Evolutionary conservation across 306 rosid species (phyloP).

Genomic region (Dalbergia oliveri): DNA sequence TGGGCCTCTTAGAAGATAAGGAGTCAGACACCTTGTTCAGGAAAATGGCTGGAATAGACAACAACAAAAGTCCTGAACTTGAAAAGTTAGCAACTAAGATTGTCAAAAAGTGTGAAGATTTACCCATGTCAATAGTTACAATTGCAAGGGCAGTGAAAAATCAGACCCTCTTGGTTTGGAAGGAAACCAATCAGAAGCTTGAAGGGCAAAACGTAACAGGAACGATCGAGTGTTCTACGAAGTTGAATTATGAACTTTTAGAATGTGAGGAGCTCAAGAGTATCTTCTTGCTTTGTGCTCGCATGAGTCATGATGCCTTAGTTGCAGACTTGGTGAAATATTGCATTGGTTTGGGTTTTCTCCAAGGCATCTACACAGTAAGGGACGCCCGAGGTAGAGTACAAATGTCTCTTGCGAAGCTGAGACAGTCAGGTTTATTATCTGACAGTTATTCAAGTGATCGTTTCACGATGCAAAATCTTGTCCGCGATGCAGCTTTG

Average conservation of each 20-base stretch:
- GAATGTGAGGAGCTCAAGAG: slow-evolving; percentile 34
- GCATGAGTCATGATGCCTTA: background rate
- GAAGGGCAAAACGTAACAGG: background rate
- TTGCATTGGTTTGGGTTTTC: slow-evolving; percentile 42
- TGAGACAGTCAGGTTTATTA: slow-evolving; percentile 32
- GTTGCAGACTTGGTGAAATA: slow-evolving; percentile 29
- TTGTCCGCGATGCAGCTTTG: background rate
- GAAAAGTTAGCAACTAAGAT: slow-evolving; percentile 1
- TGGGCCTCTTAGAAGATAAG: background rate
- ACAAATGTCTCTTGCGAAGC: background rate
- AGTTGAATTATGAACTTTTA: slow-evolving; percentile 44
- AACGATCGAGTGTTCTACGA: slow-evolving; percentile 11
- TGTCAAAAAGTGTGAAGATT: background rate
- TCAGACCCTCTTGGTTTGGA: background rate
- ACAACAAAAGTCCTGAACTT: background rate
- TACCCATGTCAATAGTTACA: slow-evolving; percentile 37
- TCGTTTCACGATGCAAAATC: slow-evolving; percentile 39
- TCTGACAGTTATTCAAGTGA: slow-evolving; percentile 26
- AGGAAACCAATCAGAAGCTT: background rate
- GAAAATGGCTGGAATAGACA: background rate
- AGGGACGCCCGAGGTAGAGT: slow-evolving; percentile 13
- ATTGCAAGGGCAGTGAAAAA: slow-evolving; percentile 16
- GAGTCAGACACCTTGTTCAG: slow-evolving; percentile 17
- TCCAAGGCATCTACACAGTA: slow-evolving; percentile 19
- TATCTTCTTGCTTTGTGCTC: slow-evolving; percentile 47